A percentile compares a stretch with the other conserved stretches of the same genome.
Evolutionary conservation across 352 stramenopile species (phyloP).

Genomic region (Pythium vanterpoolii): DNA sequence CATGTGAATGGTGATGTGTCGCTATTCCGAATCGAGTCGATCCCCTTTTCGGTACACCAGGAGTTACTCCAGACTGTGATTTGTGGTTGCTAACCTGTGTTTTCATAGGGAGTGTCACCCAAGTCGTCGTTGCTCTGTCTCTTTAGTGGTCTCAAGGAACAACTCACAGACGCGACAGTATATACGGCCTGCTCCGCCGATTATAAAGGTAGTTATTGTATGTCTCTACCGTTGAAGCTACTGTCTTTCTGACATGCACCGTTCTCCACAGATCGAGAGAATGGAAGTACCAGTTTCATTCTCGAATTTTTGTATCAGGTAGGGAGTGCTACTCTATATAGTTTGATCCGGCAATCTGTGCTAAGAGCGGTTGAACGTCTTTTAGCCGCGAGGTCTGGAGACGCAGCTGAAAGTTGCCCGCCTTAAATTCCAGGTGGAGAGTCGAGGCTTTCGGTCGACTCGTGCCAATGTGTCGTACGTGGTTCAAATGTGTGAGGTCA

Average conservation of each 20-base stretch:
- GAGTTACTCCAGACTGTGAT: background rate
- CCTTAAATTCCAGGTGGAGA: conserved; percentile 55
- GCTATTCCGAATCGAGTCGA: conserved; percentile 63
- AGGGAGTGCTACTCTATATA: too few species aligned
- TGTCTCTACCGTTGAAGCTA: background rate
- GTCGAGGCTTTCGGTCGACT: conserved; percentile 15
- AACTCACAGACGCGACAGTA: conserved; percentile 49
- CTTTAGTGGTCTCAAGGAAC: conserved; percentile 41
- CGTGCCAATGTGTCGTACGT: conserved; percentile 33
- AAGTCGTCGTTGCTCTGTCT: conserved; percentile 50
- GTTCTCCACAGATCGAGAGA: conserved; percentile 44
- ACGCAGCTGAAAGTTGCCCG: conserved; percentile 51
- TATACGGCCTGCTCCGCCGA: conserved; percentile 58
- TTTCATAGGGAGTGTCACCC: conserved; percentile 45
- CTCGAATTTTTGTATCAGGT: conserved; percentile 63
- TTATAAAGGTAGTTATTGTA: conserved; percentile 48
- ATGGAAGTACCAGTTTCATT: conserved; percentile 38
- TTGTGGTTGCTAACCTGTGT: background rate
- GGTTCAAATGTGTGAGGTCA: conserved; percentile 57
- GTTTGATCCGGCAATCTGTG: too few species aligned
- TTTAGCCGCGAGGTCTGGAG: conserved; percentile 32
- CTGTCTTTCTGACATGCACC: background rate
- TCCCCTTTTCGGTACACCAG: conserved; percentile 78
- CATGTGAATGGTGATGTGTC: conserved; percentile 71
- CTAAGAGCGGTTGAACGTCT: too few species aligned